Base-by-base conservation (phyloP, 192 early-diverging fungal species). In the Podila verticillata region DNA sequence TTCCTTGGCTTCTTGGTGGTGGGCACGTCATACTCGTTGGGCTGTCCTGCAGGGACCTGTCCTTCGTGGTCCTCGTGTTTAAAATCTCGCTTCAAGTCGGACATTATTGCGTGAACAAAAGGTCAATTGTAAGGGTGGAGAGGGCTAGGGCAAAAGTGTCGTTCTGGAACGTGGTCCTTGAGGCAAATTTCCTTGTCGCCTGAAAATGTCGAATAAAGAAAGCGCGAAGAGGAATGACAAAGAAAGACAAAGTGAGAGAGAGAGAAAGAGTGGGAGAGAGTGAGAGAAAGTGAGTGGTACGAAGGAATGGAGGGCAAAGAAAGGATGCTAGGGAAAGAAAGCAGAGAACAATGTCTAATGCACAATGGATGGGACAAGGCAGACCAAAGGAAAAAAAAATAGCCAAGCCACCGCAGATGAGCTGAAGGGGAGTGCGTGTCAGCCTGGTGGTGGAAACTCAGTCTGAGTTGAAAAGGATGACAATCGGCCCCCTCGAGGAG, bases 41-140 rank as follows among this genome's bases (percentile, higher is more conserved):
- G 62, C 10, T 68, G 47, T 59, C 51, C 65, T 32, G 47, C 66
- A 24, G 63, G 56, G 19, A 22, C 72, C 10, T 66, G 64, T 22
- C 31, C 63, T 20, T 72, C 77, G 39, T 65, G 75, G 35, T 67
- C 69, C 70, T 72, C 69, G 51, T 31, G 70, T 35, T 68, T 66
- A 35, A 80, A 72, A 39, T 80, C 77, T 35, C 77, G 44, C 61
- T 80, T 80, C 36, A 80, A 65, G n/a, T 80, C 70, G 22, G 77
- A 63, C 74, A 77, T 77, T n/a, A 19, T n/a, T 19, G 13, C 39
- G 54, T 70, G 44, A 49, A 24, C n/a, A 54, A 54, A 44, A 17
- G n/a, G 12, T 44, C 39, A 44, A 44, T 44, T 44, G 39, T 15
- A 15, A 12, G 39, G 39, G 13, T 44, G 39, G 39, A 15, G 39